Evolutionary conservation across 345 rosid genomes (phyloP), one percentile per base, ranked within the genome.

Genomic region (Lepidium africanum): DNA sequence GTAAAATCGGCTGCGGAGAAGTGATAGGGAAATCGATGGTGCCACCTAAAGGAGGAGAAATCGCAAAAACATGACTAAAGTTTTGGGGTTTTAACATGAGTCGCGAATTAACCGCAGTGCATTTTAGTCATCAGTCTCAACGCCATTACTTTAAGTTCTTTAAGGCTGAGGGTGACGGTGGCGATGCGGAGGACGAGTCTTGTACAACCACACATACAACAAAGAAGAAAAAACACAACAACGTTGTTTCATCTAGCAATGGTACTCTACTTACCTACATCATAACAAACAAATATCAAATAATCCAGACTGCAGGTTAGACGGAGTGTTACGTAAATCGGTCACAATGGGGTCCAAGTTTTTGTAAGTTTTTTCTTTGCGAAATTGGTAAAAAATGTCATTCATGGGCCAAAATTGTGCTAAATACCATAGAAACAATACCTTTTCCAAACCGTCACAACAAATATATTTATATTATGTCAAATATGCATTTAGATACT

Each of bases 91-190:
- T 70, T 6, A 40, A 65, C 19, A 63, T 4, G 41, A 43, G 67
- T 3, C 73, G 59, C 9, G 47, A 36, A 55, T 63, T 57, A 37
- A 21, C 46, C 16, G 37, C 63, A 39, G 79, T 70, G 65, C 63
- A 32, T 65, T 81, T 85, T 14, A 76, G 65, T 21, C 46, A 80
- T 82, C 41, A 65, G 48, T 67, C 80, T 80, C 71, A 67, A 68
- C 69, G 91, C 81, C 92, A 87, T 81, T 63, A 55, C 6, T 52
- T 6, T 7, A 42, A 25, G 6, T 6, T 51, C 56, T 10, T 30
- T 27, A 23, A 5, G 11, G 33, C 42, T 27, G 39, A 3, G 10
- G 33, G 14, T 7, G 57, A 51, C 23, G 49, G 53, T 17, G 51
- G 51, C 51, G 51, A 47, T 9, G 16, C 21, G 21, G 14, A n/a